Conservation (phyloP, 805 yeast genomes). For the Teunomyces gatunensis region DNA sequence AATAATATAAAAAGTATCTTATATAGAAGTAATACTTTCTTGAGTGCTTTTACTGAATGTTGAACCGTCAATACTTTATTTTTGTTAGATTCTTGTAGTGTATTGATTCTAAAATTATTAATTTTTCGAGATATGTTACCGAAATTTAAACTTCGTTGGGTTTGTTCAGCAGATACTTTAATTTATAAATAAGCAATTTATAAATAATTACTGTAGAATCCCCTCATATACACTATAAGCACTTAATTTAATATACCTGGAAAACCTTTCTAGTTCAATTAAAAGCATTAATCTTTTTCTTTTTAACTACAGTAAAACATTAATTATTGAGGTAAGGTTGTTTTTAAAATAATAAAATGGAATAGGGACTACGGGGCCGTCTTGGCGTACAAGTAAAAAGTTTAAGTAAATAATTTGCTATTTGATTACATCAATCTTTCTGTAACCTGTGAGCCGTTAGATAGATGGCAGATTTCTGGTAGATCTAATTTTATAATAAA, state of each 20-base stretch:
- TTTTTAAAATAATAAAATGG: background rate
- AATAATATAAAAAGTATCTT: background rate
- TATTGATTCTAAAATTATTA: too few species aligned
- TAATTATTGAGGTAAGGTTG: background rate
- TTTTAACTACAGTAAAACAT: background rate
- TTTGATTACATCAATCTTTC: background rate
- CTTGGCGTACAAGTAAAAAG: background rate
- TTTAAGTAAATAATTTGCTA: background rate
- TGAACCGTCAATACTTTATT: too few species aligned
- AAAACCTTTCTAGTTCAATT: too few species aligned
- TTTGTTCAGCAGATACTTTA: too few species aligned
- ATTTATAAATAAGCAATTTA: too few species aligned
- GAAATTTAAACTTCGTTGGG: too few species aligned
- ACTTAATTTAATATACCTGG: too few species aligned
- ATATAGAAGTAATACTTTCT: background rate
- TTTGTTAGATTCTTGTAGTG: too few species aligned
- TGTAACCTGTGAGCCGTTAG: background rate
- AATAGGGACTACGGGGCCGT: background rate
- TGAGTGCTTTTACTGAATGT: background rate
- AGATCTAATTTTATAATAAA: background rate
- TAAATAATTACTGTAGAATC: too few species aligned
- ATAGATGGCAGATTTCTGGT: background rate
- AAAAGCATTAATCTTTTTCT: background rate
- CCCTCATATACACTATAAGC: too few species aligned
- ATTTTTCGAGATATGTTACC: too few species aligned